These are phyloP conservation scores for Gautieria morchelliformis DNA, from an alignment of 768 basidiomycete genomes.

Conservation along the genomic window DNA sequence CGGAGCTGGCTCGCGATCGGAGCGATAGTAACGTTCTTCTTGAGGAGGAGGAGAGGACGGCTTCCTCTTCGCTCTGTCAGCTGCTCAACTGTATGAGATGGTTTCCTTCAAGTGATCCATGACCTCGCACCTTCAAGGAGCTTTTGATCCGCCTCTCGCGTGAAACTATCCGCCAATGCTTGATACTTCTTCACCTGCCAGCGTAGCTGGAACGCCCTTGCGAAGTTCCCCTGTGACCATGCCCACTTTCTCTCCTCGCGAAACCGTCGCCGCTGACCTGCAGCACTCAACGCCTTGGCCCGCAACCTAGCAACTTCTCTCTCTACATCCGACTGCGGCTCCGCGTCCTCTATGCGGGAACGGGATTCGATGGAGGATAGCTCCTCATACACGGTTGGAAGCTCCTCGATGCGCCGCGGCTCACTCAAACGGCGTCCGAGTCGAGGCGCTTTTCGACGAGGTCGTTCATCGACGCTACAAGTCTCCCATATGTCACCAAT, in stretches of 20 bases:
- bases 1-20: slow-evolving; percentile 2
- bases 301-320: slow-evolving; percentile 61
- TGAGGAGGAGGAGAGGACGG: not conserved
- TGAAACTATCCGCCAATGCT: slow-evolving; percentile 71
- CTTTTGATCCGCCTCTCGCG: slow-evolving; percentile 46
- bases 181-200: slow-evolving; percentile 80
- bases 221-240: slow-evolving; percentile 61
- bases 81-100: not conserved
- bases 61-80: not conserved
- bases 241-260: slow-evolving; percentile 89
- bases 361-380: slow-evolving; percentile 6
- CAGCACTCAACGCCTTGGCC: slow-evolving; percentile 70
- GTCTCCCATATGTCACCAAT: not conserved
- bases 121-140: slow-evolving; percentile 5
- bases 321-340: slow-evolving; percentile 1
- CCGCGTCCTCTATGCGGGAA: slow-evolving; percentile 3
- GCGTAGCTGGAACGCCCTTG: slow-evolving; percentile 68
- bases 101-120: not conserved
- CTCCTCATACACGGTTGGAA: slow-evolving; percentile 7
- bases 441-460: not conserved
- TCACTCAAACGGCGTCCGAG: not conserved
- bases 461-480: not conserved
- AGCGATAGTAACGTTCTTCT: not conserved
- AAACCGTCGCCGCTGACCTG: slow-evolving; percentile 72
- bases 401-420: slow-evolving; percentile 8